phyloP scores from a whole-genome alignment of 805 yeast genomes.

The Lachancea lanzarotensis region DNA sequence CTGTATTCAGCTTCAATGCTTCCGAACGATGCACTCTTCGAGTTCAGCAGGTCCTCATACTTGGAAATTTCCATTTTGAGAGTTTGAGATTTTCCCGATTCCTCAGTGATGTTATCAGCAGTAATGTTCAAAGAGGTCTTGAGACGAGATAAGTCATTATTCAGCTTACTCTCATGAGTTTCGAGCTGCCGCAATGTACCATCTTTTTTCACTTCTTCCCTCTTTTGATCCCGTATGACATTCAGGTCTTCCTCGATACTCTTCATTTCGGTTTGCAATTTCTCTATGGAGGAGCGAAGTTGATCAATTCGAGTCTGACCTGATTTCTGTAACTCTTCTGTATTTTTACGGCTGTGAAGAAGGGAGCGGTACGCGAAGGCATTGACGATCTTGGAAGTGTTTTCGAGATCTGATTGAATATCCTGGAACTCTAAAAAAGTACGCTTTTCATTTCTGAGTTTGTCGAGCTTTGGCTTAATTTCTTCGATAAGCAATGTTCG shows the following conservation, averaged over 20 bases:
- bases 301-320: constrained; percentile 37
- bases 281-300: constrained; percentile 40
- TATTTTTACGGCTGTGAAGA: constrained; percentile 37
- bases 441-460: constrained; percentile 73
- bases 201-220: constrained; percentile 53
- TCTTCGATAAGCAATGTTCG: constrained; percentile 70
- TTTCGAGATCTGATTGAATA: constrained; percentile 73
- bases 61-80: constrained; percentile 33
- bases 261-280: constrained; percentile 47
- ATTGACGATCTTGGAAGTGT: constrained; percentile 61
- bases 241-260: constrained; percentile 57
- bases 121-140: constrained; percentile 58
- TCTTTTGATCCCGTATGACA: constrained; percentile 45
- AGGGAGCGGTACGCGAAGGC: constrained; percentile 61
- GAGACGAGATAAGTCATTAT: constrained; percentile 62
- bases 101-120: constrained; percentile 52
- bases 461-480: constrained; percentile 85
- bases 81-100: constrained; percentile 33
- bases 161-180: constrained; percentile 44
- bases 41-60: constrained; percentile 31
- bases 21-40: constrained; percentile 35
- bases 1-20: constrained; percentile 42
- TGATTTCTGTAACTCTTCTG: constrained; percentile 38
- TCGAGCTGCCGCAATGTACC: constrained; percentile 57
- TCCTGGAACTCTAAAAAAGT: constrained; percentile 81